Conservation (phyloP, 257 asterid species). For the Lantana camara region DNA sequence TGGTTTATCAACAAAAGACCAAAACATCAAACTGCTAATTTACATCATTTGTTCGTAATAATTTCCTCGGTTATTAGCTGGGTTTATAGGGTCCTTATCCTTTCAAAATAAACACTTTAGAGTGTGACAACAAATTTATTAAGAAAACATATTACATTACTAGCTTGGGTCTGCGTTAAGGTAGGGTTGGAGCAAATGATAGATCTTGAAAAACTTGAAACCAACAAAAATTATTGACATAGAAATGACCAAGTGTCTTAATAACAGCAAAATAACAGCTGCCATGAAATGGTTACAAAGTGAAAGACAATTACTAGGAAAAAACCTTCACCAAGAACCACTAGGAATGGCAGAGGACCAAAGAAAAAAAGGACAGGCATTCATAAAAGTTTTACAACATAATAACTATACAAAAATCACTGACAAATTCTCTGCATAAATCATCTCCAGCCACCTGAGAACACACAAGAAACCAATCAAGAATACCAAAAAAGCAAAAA, state of each 20-base stretch:
- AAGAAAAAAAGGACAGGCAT: slow-evolving; percentile 3
- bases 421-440: slow-evolving; percentile 1
- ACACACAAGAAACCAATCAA: slow-evolving; percentile 20
- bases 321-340: slow-evolving; percentile 20
- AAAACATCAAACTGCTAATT: too few relatives aligned
- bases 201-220: neutral
- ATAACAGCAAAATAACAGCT: neutral
- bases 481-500: too few relatives aligned
- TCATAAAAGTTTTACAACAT: slow-evolving; percentile 1
- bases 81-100: too few relatives aligned
- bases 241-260: slow-evolving; percentile 4
- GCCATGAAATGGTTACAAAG: neutral
- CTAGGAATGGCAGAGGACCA: slow-evolving; percentile 15
- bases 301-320: neutral
- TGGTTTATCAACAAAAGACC: too few relatives aligned
- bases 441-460: slow-evolving; percentile 19
- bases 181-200: too few relatives aligned
- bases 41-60: too few relatives aligned
- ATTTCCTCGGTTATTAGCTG: too few relatives aligned
- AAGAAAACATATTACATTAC: too few relatives aligned
- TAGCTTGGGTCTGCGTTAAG: too few relatives aligned
- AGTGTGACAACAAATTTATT: too few relatives aligned
- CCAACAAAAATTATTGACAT: too few relatives aligned
- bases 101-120: too few relatives aligned
- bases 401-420: slow-evolving; percentile 27